Percentiles rank a stretch among this genome's conserved stretches.
phyloP scores from a whole-genome alignment of 805 yeast species.

The Candida incommunis region DNA sequence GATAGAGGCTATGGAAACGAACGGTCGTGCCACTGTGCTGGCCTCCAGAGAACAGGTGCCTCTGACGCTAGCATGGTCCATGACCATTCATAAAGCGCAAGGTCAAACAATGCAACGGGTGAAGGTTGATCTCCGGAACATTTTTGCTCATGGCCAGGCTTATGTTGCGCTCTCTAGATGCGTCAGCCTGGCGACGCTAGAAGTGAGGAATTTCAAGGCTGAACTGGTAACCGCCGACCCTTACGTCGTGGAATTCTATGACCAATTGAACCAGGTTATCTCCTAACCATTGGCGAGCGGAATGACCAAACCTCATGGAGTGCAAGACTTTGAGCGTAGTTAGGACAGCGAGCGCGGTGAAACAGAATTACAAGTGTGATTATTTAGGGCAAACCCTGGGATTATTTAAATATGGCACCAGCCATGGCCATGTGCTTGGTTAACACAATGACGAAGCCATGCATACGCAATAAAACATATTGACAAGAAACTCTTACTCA shows the following conservation, averaged over 20 bases:
- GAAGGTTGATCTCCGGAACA: slow-evolving; percentile 57
- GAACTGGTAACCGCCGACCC: slow-evolving; percentile 54
- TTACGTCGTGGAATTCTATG: slow-evolving; percentile 55
- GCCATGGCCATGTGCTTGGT: too few species aligned
- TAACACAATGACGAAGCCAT: too few species aligned
- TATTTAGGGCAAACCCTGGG: too few species aligned
- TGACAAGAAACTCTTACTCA: too few species aligned
- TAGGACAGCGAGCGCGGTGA: too few species aligned
- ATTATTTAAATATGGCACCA: too few species aligned
- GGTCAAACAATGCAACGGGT: slow-evolving; percentile 76
- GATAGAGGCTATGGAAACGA: slow-evolving; percentile 9
- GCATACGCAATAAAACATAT: too few species aligned
- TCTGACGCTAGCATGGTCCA: slow-evolving; percentile 80
- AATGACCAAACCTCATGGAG: too few species aligned
- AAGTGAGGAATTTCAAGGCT: slow-evolving; percentile 60
- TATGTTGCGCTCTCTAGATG: slow-evolving; percentile 95
- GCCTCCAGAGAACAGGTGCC: slow-evolving; percentile 73
- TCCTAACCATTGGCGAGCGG: too few species aligned
- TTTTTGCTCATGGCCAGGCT: slow-evolving; percentile 89
- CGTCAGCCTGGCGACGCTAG: slow-evolving; percentile 62
- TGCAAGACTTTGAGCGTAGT: too few species aligned
- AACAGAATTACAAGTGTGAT: too few species aligned
- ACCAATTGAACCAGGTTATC: too few species aligned
- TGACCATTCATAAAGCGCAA: slow-evolving; percentile 91
- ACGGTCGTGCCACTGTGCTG: slow-evolving; percentile 20